A percentile compares a stretch with the other conserved stretches of the same genome.
These are phyloP conservation scores for Ceratocystiopsis sp. DNA, from an alignment of 2,329 filamentous ascomycete genomes.

Conservation along the genomic window DNA sequence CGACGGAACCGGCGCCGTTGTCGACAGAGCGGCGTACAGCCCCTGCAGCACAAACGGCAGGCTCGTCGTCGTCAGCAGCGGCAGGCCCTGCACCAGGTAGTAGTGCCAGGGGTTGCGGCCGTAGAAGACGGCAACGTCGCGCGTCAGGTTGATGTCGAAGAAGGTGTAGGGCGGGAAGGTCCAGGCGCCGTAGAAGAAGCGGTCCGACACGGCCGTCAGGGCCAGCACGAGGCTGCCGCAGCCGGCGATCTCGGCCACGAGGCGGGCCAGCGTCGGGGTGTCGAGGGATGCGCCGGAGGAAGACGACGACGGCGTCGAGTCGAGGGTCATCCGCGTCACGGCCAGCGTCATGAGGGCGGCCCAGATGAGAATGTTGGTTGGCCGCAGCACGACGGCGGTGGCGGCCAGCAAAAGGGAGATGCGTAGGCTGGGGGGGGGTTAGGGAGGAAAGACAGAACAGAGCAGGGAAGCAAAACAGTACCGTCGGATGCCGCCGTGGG, in stretches of 20 bases:
- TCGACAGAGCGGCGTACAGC: constrained; percentile 31
- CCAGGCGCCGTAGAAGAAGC: constrained; percentile 68
- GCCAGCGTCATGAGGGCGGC: constrained; percentile 36
- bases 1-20: not conserved
- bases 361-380: constrained; percentile 85
- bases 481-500: constrained; percentile 1
- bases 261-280: constrained; percentile 26
- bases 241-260: constrained; percentile 46
- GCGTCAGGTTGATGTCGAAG: constrained; percentile 77
- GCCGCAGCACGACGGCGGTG: constrained; percentile 67
- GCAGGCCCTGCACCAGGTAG: constrained; percentile 78
- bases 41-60: constrained; percentile 59
- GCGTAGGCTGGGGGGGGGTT: constrained; percentile 31
- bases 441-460: not conserved
- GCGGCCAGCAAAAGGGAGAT: constrained; percentile 60
- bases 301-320: constrained; percentile 20
- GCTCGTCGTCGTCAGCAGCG: constrained; percentile 67
- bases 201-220: constrained; percentile 51
- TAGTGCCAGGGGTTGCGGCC: constrained; percentile 84
- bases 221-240: constrained; percentile 46
- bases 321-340: constrained; percentile 25
- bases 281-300: constrained; percentile 27
- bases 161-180: constrained; percentile 78
- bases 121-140: constrained; percentile 83
- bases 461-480: not conserved